These are phyloP conservation scores for Candida manassasensis DNA, from an alignment of 805 yeast species.

Conservation along the genomic window DNA sequence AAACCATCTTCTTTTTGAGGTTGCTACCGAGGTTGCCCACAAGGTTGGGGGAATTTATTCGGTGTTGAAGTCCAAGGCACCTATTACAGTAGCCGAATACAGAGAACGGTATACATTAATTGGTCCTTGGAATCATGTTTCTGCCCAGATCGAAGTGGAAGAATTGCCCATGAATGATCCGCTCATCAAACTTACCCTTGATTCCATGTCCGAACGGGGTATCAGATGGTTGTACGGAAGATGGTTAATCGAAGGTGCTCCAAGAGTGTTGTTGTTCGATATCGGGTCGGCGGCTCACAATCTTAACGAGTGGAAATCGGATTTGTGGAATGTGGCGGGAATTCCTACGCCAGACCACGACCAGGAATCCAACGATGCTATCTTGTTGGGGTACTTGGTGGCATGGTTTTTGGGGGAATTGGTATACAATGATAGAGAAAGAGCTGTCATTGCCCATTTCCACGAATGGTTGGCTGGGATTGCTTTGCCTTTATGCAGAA, in stretches of 20 bases:
- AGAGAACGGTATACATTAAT: constrained; percentile 78
- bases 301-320: constrained; percentile 91
- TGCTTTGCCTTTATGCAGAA: constrained; percentile 86
- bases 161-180: constrained; percentile 57
- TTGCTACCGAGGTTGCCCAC: constrained; percentile 97
- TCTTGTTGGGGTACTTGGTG: constrained; percentile 84
- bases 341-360: constrained; percentile 92
- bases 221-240: constrained; percentile 82
- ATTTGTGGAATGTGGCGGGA: constrained; percentile 85
- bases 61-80: constrained; percentile 93
- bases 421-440: constrained; percentile 73
- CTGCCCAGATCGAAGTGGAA: constrained; percentile 80
- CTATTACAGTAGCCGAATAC: constrained; percentile 92
- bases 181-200: constrained; percentile 56
- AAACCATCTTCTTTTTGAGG: constrained; percentile 84
- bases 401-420: constrained; percentile 98
- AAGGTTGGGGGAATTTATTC: constrained; percentile 97
- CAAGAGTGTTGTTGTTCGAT: constrained; percentile 86
- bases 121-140: constrained; percentile 77
- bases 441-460: constrained; percentile 90
- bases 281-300: constrained; percentile 63
- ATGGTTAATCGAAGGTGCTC: constrained; percentile 98
- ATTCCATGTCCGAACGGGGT: constrained; percentile 79
- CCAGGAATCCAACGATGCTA: constrained; percentile 85
- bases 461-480: constrained; percentile 99